Evolutionary conservation across 2,329 filamentous ascomycete genomes (phyloP), one percentile per base, ranked within the genome.

Genomic region (Scortechinia acanthostroma): DNA sequence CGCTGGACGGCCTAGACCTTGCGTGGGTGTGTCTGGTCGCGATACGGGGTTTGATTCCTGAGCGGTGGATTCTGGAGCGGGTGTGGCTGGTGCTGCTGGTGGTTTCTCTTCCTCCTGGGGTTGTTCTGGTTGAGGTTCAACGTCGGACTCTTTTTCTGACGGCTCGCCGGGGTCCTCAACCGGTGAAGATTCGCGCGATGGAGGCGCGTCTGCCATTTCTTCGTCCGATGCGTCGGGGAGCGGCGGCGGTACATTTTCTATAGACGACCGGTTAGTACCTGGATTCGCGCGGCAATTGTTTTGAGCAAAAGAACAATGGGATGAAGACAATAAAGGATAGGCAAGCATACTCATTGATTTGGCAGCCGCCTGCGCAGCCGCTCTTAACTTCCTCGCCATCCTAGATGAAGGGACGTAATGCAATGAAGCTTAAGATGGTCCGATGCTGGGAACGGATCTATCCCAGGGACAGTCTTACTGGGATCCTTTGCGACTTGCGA

Each of bases 1-100:
- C 42, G 85, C 74, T 20, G 77, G 75, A 47, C 52, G 62, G 73
- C 78, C 21, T 80, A 80, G 1, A 71, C 70, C n/a, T 17, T 76
- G 74, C 1, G 72, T 69, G 1, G 75, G 71, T 10, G 76, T 71
- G 30, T 71, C 65, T 51, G 58, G 68, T 49, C 54, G 68, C 55
- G 64, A 72, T 46, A 59, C 62, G 51, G 57, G 59, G 52, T 69
- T 70, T 48, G 59, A 68, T 22, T 65, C 61, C 50, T 54, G 53
- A n/a, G n/a, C n/a, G n/a, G n/a, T n/a, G n/a, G 59, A 68, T 22
- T 65, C 61, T 50, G 53, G 53, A 37, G 59, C 62, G 16, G 64
- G 63, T 10, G 61, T 64, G 19, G 55, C 53, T 21, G 40, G 50
- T 5, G 46, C 35, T 40, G 35, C 35, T 10, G 35, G 35, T 15